Evolutionary conservation across 192 early-diverging fungal genomes (phyloP).

Genomic region (Chytriomyces confervae): DNA sequence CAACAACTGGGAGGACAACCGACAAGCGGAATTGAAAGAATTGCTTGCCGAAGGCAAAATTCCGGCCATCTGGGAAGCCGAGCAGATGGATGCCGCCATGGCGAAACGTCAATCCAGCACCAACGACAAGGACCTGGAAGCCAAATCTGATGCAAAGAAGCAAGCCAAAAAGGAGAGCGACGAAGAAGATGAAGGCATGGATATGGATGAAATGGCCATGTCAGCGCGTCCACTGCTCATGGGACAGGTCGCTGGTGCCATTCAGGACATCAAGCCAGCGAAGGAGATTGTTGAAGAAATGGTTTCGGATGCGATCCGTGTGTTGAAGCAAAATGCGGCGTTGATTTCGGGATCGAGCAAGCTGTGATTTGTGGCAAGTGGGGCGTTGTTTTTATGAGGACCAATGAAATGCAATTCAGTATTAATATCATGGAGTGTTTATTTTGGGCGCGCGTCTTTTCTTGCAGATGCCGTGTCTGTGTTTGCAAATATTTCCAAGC

Average conservation of each 20-base stretch:
- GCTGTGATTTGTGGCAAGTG: neutral
- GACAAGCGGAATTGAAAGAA: slow-evolving; percentile 41
- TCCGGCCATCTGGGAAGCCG: slow-evolving; percentile 38
- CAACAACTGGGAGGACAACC: slow-evolving; percentile 44
- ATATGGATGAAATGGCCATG: slow-evolving; percentile 32
- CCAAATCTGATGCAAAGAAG: neutral
- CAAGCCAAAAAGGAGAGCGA: slow-evolving; percentile 20
- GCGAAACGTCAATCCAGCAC: slow-evolving; percentile 22
- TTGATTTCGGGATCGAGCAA: slow-evolving; percentile 14
- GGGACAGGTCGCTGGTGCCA: slow-evolving; percentile 55
- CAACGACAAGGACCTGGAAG: slow-evolving; percentile 3
- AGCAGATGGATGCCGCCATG: slow-evolving; percentile 16
- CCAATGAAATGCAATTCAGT: neutral
- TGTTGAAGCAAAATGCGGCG: too few relatives aligned
- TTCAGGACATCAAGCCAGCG: slow-evolving; percentile 49
- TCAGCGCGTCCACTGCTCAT: slow-evolving; percentile 40
- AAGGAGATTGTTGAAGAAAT: slow-evolving; percentile 58
- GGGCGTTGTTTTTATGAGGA: neutral
- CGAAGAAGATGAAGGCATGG: slow-evolving; percentile 18
- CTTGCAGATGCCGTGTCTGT: neutral
- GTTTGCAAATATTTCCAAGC: too few relatives aligned
- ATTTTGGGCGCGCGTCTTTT: neutral
- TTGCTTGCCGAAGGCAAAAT: slow-evolving; percentile 40
- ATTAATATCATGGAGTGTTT: neutral
- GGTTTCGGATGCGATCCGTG: too few relatives aligned